These are phyloP conservation scores for Starmerella sirachaensis DNA, from an alignment of 805 yeast species.

Conservation along the genomic window DNA sequence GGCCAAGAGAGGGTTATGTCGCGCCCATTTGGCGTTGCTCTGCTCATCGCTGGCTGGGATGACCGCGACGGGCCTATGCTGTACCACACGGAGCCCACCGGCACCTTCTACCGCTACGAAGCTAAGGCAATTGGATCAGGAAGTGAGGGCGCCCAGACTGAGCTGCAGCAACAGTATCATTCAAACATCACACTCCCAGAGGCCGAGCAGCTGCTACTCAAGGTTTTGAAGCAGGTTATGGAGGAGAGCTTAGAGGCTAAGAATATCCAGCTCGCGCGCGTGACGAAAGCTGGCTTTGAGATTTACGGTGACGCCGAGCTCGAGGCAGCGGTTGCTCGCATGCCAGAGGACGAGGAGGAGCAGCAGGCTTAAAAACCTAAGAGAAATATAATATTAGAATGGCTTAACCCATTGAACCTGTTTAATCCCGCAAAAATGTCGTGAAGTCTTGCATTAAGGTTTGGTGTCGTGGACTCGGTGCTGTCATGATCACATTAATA, in stretches of 20 bases:
- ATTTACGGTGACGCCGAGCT: constrained; percentile 76
- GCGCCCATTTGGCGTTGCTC: constrained; percentile 97
- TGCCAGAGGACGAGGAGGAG: constrained; percentile 45
- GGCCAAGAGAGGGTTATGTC: constrained; percentile 95
- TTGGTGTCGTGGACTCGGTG: too few species aligned
- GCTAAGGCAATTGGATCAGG: constrained; percentile 99
- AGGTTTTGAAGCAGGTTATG: constrained; percentile 94
- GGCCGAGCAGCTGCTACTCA: constrained; percentile 80
- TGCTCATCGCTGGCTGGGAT: constrained; percentile 89
- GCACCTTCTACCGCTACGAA: constrained; percentile 93
- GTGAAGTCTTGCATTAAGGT: too few species aligned
- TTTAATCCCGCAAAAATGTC: too few species aligned
- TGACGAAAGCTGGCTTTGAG: constrained; percentile 76
- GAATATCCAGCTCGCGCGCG: constrained; percentile 90
- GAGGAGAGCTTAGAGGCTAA: constrained; percentile 93
- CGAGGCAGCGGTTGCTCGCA: constrained; percentile 61
- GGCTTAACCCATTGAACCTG: too few species aligned
- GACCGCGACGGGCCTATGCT: constrained; percentile 84
- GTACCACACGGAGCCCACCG: constrained; percentile 97
- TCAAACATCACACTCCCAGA: constrained; percentile 74
- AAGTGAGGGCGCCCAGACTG: constrained; percentile 97
- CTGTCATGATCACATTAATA: too few species aligned
- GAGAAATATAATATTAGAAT: too few species aligned
- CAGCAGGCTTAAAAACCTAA: constrained; percentile 1
- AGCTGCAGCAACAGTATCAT: constrained; percentile 92